Evolutionary conservation across 176 grass and related monocot species (phyloP).

Genomic region (Cenchrus americanus): DNA sequence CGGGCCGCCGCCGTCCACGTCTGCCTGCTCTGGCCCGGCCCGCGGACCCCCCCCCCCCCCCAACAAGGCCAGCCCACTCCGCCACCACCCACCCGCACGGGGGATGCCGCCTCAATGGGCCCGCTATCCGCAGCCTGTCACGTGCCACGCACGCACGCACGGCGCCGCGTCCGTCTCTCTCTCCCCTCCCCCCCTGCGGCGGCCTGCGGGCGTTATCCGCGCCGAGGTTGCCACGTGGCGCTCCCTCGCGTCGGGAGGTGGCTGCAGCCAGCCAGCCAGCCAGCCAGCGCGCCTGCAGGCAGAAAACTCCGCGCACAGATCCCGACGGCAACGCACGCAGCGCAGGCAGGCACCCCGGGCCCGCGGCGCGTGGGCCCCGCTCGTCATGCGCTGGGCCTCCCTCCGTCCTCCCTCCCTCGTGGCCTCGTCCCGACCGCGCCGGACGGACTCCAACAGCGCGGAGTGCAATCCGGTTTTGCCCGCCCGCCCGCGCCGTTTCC

Average conservation of each 20-base stretch:
- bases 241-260: neutral
- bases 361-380: neutral
- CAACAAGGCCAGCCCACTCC: neutral
- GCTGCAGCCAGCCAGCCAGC: too few species aligned
- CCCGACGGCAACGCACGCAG: too few species aligned
- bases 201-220: constrained; percentile 16
- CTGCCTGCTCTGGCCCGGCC: too few species aligned
- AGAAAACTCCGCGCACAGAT: neutral
- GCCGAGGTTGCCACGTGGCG: constrained; percentile 36
- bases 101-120: neutral
- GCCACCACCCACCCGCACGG: neutral
- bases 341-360: too few species aligned
- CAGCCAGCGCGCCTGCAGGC: neutral
- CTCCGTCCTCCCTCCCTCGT: too few species aligned
- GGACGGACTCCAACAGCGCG: constrained; percentile 32
- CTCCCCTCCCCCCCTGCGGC: too few species aligned
- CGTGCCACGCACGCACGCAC: neutral
- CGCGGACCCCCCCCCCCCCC: too few species aligned
- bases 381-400: neutral
- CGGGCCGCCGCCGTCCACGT: too few species aligned
- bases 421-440: too few species aligned
- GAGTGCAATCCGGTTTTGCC: constrained; percentile 47
- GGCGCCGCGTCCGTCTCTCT: too few species aligned
- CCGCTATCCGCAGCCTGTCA: neutral
- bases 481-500: constrained; percentile 19